phyloP scores from a whole-genome alignment of 139 green algal species.

The Coelastrella sp. region DNA sequence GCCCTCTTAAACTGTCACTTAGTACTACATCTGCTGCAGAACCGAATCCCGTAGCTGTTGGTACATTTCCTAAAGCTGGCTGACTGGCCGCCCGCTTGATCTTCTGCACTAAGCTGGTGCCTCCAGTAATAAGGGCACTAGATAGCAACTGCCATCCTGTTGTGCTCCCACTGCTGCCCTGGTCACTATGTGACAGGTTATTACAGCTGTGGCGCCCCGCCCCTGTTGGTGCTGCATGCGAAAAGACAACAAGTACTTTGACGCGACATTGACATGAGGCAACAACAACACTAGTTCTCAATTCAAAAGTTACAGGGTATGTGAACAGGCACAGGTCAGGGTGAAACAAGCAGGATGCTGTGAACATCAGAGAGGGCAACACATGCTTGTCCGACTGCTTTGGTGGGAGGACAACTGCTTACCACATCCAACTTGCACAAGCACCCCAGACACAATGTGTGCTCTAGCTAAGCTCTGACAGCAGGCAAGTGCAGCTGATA shows the following conservation, averaged over 20 bases:
- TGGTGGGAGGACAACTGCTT: neutral
- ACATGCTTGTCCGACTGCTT: too few species aligned
- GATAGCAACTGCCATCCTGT: slow-evolving; percentile 20
- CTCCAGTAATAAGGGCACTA: slow-evolving; percentile 26
- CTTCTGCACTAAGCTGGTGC: slow-evolving; percentile 55
- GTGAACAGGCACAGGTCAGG: too few species aligned
- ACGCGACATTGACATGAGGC: too few species aligned
- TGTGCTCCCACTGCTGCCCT: slow-evolving; percentile 22
- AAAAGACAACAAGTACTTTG: too few species aligned
- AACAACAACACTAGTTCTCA: neutral
- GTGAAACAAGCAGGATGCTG: too few species aligned
- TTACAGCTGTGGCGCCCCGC: slow-evolving; percentile 11
- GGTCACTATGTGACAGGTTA: neutral
- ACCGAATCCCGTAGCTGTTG: slow-evolving; percentile 31
- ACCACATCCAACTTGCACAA: neutral
- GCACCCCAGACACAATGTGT: too few species aligned
- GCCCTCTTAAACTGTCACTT: neutral
- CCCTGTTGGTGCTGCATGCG: neutral
- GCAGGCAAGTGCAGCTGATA: slow-evolving; percentile 9
- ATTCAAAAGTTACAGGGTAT: too few species aligned
- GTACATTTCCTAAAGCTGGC: slow-evolving; percentile 52
- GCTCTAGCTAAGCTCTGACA: neutral
- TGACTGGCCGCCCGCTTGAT: slow-evolving; percentile 72
- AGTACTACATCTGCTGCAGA: slow-evolving; percentile 47
- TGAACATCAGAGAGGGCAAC: too few species aligned